Conservation (phyloP, 352 stramenopile genomes). For the Phytophthora idaei region DNA sequence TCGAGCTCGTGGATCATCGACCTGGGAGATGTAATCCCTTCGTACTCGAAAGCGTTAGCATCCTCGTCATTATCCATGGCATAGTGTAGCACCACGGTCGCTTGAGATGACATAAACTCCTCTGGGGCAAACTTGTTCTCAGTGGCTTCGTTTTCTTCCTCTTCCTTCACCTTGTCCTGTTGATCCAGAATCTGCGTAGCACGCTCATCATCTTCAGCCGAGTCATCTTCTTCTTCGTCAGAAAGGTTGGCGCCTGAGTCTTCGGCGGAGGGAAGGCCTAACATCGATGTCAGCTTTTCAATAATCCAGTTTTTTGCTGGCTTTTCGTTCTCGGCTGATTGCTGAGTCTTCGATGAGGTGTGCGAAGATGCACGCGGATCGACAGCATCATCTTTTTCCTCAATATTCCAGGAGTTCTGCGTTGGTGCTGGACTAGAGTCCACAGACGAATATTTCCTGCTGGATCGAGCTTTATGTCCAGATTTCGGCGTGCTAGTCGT, state of each 20-base stretch:
- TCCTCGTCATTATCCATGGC: slow-evolving; percentile 33
- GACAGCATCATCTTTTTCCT: too few relatives aligned
- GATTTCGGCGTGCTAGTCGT: slow-evolving; percentile 6
- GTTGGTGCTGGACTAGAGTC: slow-evolving; percentile 8
- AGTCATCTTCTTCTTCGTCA: slow-evolving; percentile 11
- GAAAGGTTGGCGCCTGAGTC: slow-evolving; percentile 1
- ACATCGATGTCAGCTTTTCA: slow-evolving; percentile 4
- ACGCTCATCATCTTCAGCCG: slow-evolving; percentile 11
- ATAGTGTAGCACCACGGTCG: slow-evolving; percentile 35
- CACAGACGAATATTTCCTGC: not conserved
- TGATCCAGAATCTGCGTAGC: slow-evolving; percentile 21
- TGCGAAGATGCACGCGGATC: not conserved
- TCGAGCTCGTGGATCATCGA: not conserved
- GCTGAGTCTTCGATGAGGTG: not conserved
- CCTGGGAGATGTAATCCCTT: slow-evolving; percentile 24
- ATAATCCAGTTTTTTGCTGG: not conserved
- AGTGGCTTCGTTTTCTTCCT: not conserved
- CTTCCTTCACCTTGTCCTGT: slow-evolving; percentile 8
- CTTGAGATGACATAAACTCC: slow-evolving; percentile 35
- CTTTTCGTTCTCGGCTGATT: slow-evolving; percentile 8
- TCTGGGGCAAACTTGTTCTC: slow-evolving; percentile 18
- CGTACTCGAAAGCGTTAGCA: slow-evolving; percentile 41
- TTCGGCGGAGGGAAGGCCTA: slow-evolving; percentile 8
- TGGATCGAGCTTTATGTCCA: not conserved
- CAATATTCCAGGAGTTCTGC: slow-evolving; percentile 3